Evolutionary conservation across 768 basidiomycete genomes (phyloP).

Genomic region (Lactifluus echinatus): DNA sequence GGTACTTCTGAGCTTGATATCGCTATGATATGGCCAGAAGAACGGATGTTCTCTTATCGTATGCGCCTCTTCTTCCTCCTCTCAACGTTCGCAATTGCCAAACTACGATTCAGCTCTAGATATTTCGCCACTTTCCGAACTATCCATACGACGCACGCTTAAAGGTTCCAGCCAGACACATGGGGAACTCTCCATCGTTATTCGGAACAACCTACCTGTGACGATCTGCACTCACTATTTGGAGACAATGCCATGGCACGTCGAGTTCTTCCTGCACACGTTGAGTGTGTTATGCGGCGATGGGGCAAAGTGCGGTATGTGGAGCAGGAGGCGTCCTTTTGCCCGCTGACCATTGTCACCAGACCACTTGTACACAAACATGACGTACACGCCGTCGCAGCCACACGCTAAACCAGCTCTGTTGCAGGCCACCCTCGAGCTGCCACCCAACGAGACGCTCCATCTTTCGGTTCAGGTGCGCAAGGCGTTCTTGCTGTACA

Average conservation of each 20-base stretch:
- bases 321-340: background rate
- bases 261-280: slow-evolving; percentile 84
- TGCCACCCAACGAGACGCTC: slow-evolving; percentile 63
- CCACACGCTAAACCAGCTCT: slow-evolving; percentile 70
- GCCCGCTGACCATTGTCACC: slow-evolving; percentile 1
- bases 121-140: slow-evolving; percentile 37
- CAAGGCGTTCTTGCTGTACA: slow-evolving; percentile 85
- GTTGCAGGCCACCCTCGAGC: slow-evolving; percentile 56
- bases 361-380: slow-evolving; percentile 58
- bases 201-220: slow-evolving; percentile 49
- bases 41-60: slow-evolving; percentile 52
- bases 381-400: slow-evolving; percentile 59
- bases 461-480: slow-evolving; percentile 63
- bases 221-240: slow-evolving; percentile 55
- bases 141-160: slow-evolving; percentile 62
- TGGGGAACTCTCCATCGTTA: slow-evolving; percentile 58
- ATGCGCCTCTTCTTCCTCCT: background rate
- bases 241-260: slow-evolving; percentile 90
- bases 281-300: slow-evolving; percentile 40
- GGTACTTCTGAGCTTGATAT: slow-evolving; percentile 41
- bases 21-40: slow-evolving; percentile 45
- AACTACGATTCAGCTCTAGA: slow-evolving; percentile 29
- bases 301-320: slow-evolving; percentile 39
- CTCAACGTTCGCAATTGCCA: background rate
- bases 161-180: slow-evolving; percentile 67